Evolutionary conservation across 73 alveolate genomes (phyloP).

Genomic region (Stentor coeruleus): DNA sequence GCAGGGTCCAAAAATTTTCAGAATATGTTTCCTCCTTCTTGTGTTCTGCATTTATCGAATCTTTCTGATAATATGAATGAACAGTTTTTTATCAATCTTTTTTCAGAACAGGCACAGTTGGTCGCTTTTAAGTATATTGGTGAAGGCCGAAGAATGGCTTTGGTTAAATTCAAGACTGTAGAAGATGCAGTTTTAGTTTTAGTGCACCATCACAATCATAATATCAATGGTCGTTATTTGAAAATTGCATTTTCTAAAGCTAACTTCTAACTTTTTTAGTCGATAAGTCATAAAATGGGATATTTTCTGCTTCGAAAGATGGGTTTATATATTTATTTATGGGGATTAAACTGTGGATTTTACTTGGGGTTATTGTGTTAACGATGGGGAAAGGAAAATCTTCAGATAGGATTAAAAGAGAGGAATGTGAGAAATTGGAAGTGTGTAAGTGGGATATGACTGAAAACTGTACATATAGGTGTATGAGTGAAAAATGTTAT

Average conservation of each 20-base stretch:
- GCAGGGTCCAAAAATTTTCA: conserved; percentile 25
- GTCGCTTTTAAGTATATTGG: conserved; percentile 11
- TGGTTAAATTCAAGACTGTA: conserved; percentile 19
- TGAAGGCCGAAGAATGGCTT: conserved; percentile 29
- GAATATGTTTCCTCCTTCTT: conserved; percentile 26
- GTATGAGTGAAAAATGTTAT: conserved; percentile 24
- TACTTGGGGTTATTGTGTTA: too few relatives aligned
- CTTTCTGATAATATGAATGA: conserved; percentile 23
- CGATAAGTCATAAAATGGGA: neutral
- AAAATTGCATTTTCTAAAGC: conserved; percentile 26
- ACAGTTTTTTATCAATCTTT: conserved; percentile 19
- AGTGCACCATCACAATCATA: conserved; percentile 23
- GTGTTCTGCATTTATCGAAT: conserved; percentile 26
- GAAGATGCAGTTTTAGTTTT: conserved; percentile 26
- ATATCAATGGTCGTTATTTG: conserved; percentile 16
- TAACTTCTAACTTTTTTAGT: neutral
- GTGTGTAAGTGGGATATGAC: conserved; percentile 23
- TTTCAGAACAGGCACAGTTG: conserved; percentile 12
- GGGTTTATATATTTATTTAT: too few relatives aligned
- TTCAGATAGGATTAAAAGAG: neutral
- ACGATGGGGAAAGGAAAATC: neutral
- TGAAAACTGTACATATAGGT: conserved; percentile 22
- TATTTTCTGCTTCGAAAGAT: too few relatives aligned
- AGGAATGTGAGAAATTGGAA: conserved; percentile 6
- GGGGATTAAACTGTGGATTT: too few relatives aligned